Base-by-base conservation (phyloP, 2,329 filamentous ascomycete genomes). In the Colletotrichum costaricense region DNA sequence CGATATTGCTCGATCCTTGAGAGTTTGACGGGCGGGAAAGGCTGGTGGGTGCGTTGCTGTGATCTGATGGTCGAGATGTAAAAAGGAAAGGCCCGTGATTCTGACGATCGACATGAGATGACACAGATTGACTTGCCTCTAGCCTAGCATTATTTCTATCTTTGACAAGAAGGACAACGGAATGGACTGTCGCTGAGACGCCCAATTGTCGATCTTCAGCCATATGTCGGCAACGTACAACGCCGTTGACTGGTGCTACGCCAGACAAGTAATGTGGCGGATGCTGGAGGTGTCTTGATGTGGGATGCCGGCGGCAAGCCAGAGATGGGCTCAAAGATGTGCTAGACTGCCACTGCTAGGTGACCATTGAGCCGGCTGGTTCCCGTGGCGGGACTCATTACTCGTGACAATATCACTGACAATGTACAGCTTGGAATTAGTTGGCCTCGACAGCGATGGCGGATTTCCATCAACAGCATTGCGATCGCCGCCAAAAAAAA, bases 341-440 rank as follows among this genome's bases (percentile, higher is more conserved):
- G n/a, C 35, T 56, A 64, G 49, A 38, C 58, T 42, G 22, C 22
- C 12, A 42, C n/a, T 12, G 33, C 33, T 35, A 35, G 16, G n/a
- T 46, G 33, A 22, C 60, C 62, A 52, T 66, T 28, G 26, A 66
- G 54, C 54, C 62, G 58, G 38, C 19, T 65, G 52, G 63, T 52
- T 58, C 67, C 26, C 33, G 35, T 42, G 3, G 11, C 38, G 24
- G n/a, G 60, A 16, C 24, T 28, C 49, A 69, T 69, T 66, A 69
- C 60, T 69, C 67, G 35, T 35, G 22, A 56, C 24, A 24, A 9
- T 19, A 19, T 22, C 19, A 9, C 42, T 35, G 28, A 63, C 9
- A 19, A 42, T 14, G 8, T 19, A 19, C 16, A 42, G 38, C 38
- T 19, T 42, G 16, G 6, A 42, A 42, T 14, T 24, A 26, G 60